Base-by-base conservation (phyloP, 2,329 filamentous ascomycete species). In the Rhytidhysteron rufulum region DNA sequence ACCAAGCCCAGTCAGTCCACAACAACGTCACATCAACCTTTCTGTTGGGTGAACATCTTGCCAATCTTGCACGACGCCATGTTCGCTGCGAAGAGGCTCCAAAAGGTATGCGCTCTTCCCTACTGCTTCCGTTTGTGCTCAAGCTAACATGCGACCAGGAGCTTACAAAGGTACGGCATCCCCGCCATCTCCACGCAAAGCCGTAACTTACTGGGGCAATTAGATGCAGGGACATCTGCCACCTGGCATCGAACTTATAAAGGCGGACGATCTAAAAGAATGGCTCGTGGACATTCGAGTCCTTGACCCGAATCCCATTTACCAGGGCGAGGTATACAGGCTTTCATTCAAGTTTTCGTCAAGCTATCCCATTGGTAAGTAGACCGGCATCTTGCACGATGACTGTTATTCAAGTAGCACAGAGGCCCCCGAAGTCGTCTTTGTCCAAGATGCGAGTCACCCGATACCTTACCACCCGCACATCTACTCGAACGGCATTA, bases 401-500 rank as follows among this genome's bases (percentile, higher is more conserved):
- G n/a, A n/a, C n/a, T n/a, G n/a, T n/a, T n/a, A 29, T 15, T 16
- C 31, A 33, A 19, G 30, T 11, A 16, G 7, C 10, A 31, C 55
- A 95, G 91, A 96, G 72, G 86, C 93, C 0, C 93, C 93, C 18
- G 93, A 98, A 74, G 93, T 97, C 50, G 86, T 86, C 41, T 98
- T 98, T 60, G 75, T 88, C 40, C 74, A 82, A 54, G 71, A 79
- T 39, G 65, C 79, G 24, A 56, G 57, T 29, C 75, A 78, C 31
- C 70, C 74, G 2, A 90, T 98, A 55, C 93, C 93, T 1, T 90
- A 95, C 65, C 93, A 98, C 59, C 93, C 93, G 3, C 93, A 98
- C 70, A 87, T 98, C 66, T 98, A 98, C 72, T 93, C 86, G 54
- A 98, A 98, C 67, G 93, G 93, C 54, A 95, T 97, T 65, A 98